Conservation (phyloP, 495 filamentous ascomycete species). For the Aspergillus biplanus region DNA sequence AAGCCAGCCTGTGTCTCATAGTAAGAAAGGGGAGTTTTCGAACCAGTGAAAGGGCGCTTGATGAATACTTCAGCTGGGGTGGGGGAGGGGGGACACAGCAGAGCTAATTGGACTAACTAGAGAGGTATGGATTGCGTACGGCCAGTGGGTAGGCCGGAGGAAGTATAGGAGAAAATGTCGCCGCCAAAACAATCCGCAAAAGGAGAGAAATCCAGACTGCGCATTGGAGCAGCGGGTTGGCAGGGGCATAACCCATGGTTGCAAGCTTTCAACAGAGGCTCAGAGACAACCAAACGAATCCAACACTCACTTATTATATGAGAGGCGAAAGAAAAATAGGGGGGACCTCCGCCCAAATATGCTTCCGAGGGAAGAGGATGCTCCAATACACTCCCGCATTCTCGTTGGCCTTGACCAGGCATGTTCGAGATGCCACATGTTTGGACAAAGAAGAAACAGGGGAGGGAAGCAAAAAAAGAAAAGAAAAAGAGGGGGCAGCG, state of each 20-base stretch:
- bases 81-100: neutral
- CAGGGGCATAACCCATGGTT: neutral
- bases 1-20: slow-evolving; percentile 35
- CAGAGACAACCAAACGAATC: no score
- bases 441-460: neutral
- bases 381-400: no score
- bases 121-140: slow-evolving; percentile 46
- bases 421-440: neutral
- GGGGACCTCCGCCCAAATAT: no score
- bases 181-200: slow-evolving; percentile 20
- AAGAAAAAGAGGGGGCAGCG: neutral
- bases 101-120: slow-evolving; percentile 27
- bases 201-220: slow-evolving; percentile 6
- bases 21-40: neutral
- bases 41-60: no score
- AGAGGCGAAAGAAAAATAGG: no score
- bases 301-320: no score
- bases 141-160: slow-evolving; percentile 49
- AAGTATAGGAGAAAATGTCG: slow-evolving; percentile 36
- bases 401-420: no score
- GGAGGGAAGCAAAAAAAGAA: neutral
- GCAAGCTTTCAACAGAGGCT: neutral
- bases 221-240: neutral
- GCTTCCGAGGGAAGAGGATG: no score
- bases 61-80: no score